phyloP scores from a whole-genome alignment of 495 filamentous ascomycete genomes.

The Penicillium argentinense region DNA sequence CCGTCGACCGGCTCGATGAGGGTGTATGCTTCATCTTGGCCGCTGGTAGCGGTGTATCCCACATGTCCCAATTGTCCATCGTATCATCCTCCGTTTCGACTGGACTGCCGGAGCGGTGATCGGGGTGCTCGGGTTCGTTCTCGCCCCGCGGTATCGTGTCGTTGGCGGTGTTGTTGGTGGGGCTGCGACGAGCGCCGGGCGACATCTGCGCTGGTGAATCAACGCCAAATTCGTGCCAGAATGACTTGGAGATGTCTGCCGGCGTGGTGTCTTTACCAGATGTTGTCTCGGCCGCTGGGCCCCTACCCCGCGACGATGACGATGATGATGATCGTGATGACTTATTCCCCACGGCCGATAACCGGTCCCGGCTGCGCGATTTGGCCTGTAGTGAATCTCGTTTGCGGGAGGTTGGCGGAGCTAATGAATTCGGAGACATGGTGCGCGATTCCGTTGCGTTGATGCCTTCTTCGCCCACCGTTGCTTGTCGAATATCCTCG shows the following conservation, averaged over 20 bases:
- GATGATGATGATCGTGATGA: conserved; percentile 36
- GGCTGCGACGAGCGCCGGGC: conserved; percentile 33
- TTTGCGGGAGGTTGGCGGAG: conserved; percentile 28
- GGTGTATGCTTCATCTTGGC: conserved; percentile 46
- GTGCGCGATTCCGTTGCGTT: conserved; percentile 51
- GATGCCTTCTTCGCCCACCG: conserved; percentile 87
- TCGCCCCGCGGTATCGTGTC: conserved; percentile 31
- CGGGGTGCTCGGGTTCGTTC: conserved; percentile 36
- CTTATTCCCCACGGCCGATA: conserved; percentile 33
- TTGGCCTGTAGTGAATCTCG: conserved; percentile 32
- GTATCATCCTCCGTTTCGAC: conserved; percentile 50
- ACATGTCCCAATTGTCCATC: conserved; percentile 66
- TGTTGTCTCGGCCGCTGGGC: conserved; percentile 33
- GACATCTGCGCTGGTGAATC: conserved; percentile 51
- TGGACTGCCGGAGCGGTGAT: conserved; percentile 27
- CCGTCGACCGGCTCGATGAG: conserved; percentile 46
- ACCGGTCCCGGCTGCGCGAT: conserved; percentile 42
- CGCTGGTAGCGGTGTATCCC: conserved; percentile 56
- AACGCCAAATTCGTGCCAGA: conserved; percentile 57
- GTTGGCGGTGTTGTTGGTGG: conserved; percentile 20
- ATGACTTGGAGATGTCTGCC: conserved; percentile 46
- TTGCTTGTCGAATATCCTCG: conserved; percentile 91
- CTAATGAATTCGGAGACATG: conserved; percentile 26
- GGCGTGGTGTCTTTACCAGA: conserved; percentile 51
- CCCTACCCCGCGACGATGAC: conserved; percentile 35